phyloP scores from a whole-genome alignment of 495 filamentous ascomycete species.

The Hyaloscypha variabilis region DNA sequence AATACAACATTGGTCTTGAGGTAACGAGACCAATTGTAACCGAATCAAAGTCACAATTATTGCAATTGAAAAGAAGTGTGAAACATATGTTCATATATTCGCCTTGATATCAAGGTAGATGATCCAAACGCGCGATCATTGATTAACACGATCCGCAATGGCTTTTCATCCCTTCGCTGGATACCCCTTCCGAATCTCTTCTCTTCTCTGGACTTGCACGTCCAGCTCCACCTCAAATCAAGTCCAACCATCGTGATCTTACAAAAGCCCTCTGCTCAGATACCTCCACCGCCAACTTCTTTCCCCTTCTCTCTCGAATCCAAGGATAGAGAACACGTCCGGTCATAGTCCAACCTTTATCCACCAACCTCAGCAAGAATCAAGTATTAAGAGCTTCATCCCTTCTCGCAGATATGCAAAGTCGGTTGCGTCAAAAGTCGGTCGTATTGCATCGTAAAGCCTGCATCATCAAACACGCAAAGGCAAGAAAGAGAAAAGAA shows the following conservation, averaged over 20 bases:
- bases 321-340: not conserved
- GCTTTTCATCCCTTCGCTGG: not conserved
- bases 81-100: too few relatives aligned
- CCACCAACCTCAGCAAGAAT: not conserved
- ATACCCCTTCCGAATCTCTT: too few relatives aligned
- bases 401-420: not conserved
- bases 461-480: constrained; percentile 7
- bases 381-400: not conserved
- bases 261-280: constrained; percentile 5
- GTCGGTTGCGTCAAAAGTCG: too few relatives aligned
- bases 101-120: too few relatives aligned
- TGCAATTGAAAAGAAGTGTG: too few relatives aligned
- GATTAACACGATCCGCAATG: too few relatives aligned
- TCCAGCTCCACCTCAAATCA: too few relatives aligned
- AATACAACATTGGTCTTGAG: too few relatives aligned
- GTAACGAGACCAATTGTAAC: too few relatives aligned
- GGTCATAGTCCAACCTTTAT: not conserved
- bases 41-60: too few relatives aligned
- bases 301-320: not conserved
- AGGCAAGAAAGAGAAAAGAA: constrained; percentile 10
- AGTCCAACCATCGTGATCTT: constrained; percentile 6
- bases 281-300: too few relatives aligned
- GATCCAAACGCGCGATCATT: too few relatives aligned
- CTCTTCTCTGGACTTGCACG: not conserved
- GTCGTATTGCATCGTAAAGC: not conserved